Conservation (phyloP, 345 rosid species). For the Ailanthus altissimus region DNA sequence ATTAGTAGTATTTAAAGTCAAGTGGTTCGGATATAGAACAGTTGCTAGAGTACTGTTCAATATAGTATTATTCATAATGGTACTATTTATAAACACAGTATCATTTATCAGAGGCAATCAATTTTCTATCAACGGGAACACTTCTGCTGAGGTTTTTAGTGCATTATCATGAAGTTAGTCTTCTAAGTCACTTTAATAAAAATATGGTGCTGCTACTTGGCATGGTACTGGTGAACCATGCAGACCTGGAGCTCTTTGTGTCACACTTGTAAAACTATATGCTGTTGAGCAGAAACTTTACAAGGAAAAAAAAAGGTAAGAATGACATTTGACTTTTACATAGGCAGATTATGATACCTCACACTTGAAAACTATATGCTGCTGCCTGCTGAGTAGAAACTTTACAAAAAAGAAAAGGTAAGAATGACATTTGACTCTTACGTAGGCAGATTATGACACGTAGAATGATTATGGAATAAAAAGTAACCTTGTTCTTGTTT, state of each 20-base stretch:
- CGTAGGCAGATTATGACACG: not conserved
- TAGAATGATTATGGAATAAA: no score
- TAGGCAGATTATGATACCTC: slow-evolving; percentile 7
- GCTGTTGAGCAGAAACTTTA: slow-evolving; percentile 77
- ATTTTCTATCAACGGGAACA: slow-evolving; percentile 75
- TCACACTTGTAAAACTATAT: slow-evolving; percentile 74
- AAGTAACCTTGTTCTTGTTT: not conserved
- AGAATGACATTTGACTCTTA: slow-evolving; percentile 26
- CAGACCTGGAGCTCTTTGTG: slow-evolving; percentile 80
- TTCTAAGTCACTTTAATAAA: slow-evolving; percentile 63
- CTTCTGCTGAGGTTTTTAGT: slow-evolving; percentile 85
- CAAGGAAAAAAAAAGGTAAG: slow-evolving; percentile 76
- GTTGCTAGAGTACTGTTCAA: no score
- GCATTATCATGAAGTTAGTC: slow-evolving; percentile 94
- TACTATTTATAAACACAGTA: no score
- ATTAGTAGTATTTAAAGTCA: no score
- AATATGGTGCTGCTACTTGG: slow-evolving; percentile 41
- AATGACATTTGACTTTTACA: slow-evolving; percentile 22
- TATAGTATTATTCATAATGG: no score
- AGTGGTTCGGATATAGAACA: no score
- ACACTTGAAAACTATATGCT: slow-evolving; percentile 77
- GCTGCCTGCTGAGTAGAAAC: slow-evolving; percentile 78
- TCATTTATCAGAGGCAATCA: no score
- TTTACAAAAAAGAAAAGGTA: slow-evolving; percentile 84
- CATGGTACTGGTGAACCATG: slow-evolving; percentile 61